These are phyloP conservation scores for Pseudogymnoascus sp. DNA, from an alignment of 2,329 filamentous ascomycete species.

Conservation along the genomic window DNA sequence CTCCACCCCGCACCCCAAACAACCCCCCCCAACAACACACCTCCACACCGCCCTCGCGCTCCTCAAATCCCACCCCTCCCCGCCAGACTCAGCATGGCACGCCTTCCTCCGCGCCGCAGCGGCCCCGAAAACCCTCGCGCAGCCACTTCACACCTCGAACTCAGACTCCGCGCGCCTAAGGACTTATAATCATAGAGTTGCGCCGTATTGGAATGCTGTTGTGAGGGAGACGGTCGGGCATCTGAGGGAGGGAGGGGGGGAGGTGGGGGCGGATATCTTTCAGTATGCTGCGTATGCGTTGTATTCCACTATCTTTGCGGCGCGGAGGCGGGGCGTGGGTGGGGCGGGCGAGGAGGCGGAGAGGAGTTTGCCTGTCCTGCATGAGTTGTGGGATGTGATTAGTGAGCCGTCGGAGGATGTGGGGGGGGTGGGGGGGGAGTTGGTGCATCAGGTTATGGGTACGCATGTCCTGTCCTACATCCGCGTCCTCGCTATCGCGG, in stretches of 20 bases:
- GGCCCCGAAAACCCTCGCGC: slow-evolving; percentile 15
- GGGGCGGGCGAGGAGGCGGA: not conserved
- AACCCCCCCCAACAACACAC: not conserved
- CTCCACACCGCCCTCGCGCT: not conserved
- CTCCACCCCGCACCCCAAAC: not conserved
- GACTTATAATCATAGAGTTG: too few relatives aligned
- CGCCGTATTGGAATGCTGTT: slow-evolving; percentile 15
- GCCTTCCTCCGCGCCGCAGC: not conserved
- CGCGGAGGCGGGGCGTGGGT: not conserved
- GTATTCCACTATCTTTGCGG: slow-evolving; percentile 22
- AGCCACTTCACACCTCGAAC: too few relatives aligned
- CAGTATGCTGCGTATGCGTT: slow-evolving; percentile 21
- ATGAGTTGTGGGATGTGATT: not conserved
- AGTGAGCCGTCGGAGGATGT: not conserved
- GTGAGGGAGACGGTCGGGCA: slow-evolving; percentile 18
- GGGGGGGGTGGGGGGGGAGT: slow-evolving; percentile 13
- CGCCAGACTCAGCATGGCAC: not conserved
- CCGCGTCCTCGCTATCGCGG: slow-evolving; percentile 52
- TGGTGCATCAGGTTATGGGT: slow-evolving; percentile 39
- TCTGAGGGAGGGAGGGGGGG: slow-evolving; percentile 22
- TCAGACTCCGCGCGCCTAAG: too few relatives aligned
- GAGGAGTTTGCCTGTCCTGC: not conserved
- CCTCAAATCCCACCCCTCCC: not conserved
- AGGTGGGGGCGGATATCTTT: slow-evolving; percentile 25
- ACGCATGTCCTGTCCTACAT: slow-evolving; percentile 51